A percentile compares a stretch with the other conserved stretches of the same genome.
phyloP scores from a whole-genome alignment of 148 eudicot genomes.

The Amaranthus hypochondriacus region DNA sequence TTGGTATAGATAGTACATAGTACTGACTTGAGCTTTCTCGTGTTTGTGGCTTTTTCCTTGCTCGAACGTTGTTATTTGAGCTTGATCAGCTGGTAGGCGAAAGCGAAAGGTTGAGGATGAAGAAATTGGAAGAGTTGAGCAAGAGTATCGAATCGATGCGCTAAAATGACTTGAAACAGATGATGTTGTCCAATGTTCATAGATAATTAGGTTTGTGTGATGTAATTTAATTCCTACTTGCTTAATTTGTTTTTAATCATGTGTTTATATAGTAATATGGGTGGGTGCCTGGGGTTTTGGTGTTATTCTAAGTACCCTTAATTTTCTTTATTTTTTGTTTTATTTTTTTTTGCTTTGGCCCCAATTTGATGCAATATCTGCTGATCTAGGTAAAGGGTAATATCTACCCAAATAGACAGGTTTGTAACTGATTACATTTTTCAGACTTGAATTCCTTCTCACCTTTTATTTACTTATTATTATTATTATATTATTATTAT shows the following conservation, averaged over 20 bases:
- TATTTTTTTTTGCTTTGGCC: slow-evolving; percentile 24
- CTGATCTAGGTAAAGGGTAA: slow-evolving; percentile 58
- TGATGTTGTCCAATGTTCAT: slow-evolving; percentile 20
- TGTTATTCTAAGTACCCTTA: slow-evolving; percentile 29
- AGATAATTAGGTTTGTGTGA: slow-evolving; percentile 56
- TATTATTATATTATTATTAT: slow-evolving; percentile 13
- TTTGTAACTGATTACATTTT: slow-evolving; percentile 45
- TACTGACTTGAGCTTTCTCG: not conserved
- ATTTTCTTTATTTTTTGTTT: slow-evolving; percentile 4
- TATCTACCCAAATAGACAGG: slow-evolving; percentile 42
- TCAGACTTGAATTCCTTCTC: slow-evolving; percentile 30
- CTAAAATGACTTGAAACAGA: slow-evolving; percentile 16
- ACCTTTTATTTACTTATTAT: slow-evolving; percentile 14
- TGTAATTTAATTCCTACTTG: slow-evolving; percentile 37
- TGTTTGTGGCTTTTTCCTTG: not conserved
- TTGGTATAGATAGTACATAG: not conserved
- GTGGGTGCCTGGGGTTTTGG: slow-evolving; percentile 49
- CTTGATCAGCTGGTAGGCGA: slow-evolving; percentile 71
- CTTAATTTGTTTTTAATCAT: slow-evolving; percentile 8
- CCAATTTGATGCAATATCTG: slow-evolving; percentile 34
- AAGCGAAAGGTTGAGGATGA: slow-evolving; percentile 81
- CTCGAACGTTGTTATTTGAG: not conserved
- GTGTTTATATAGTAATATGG: slow-evolving; percentile 31
- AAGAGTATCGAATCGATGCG: slow-evolving; percentile 64
- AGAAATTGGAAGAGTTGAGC: slow-evolving; percentile 87